Evolutionary conservation across 331 rosid genomes (phyloP).

Genomic region (Pyrus hybrid): DNA sequence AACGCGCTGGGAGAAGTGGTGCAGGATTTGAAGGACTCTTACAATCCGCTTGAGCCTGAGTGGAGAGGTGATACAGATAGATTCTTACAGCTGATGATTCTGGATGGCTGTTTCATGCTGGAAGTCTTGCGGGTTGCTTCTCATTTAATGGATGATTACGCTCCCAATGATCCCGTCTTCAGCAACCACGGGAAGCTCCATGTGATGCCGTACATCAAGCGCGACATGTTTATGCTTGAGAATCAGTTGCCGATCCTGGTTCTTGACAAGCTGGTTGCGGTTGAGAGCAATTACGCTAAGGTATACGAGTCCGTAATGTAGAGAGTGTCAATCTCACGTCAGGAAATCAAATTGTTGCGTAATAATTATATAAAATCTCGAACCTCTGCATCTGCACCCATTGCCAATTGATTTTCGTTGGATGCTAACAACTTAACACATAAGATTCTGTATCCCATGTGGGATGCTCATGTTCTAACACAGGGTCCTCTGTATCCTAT

Average conservation of each 20-base stretch:
- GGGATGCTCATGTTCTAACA: no score
- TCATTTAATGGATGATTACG: constrained; percentile 12
- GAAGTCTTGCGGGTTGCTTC: constrained; percentile 19
- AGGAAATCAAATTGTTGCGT: no score
- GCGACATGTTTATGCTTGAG: constrained; percentile 60
- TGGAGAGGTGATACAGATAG: constrained; percentile 11
- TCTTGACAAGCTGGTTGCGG: constrained; percentile 18
- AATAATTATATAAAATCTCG: no score
- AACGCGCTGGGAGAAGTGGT: constrained; percentile 13
- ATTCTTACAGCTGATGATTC: constrained; percentile 35
- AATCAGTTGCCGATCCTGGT: constrained; percentile 42
- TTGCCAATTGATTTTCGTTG: no score
- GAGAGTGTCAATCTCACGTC: no score
- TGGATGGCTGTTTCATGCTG: constrained; percentile 55
- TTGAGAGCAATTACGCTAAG: constrained; percentile 15
- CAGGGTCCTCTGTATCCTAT: no score
- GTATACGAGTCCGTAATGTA: not conserved
- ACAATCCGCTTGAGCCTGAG: constrained; percentile 23
- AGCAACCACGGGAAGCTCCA: constrained; percentile 36
- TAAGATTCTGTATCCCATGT: no score
- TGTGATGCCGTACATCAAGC: constrained; percentile 23
- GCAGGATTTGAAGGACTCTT: constrained; percentile 30
- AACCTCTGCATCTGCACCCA: no score
- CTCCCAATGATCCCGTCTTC: constrained; percentile 42
- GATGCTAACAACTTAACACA: no score